phyloP scores from a whole-genome alignment of 306 rosid species.

The Fagus sylvatica region DNA sequence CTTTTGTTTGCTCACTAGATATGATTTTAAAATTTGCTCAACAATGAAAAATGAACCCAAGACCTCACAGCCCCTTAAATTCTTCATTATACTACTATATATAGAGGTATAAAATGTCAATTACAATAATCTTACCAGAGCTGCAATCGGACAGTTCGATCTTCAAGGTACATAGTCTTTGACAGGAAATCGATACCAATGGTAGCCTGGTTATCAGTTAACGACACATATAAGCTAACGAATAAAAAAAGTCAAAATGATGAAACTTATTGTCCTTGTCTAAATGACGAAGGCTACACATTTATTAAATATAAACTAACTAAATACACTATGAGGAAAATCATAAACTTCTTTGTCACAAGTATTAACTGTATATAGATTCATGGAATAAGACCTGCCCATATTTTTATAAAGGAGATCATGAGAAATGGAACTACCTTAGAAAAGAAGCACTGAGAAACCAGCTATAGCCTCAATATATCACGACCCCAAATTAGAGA shows the following conservation, averaged over 20 bases:
- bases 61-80: background rate
- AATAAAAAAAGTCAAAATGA: background rate
- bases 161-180: conserved; percentile 70
- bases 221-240: background rate
- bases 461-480: too few species aligned
- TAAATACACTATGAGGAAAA: too few species aligned
- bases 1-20: too few species aligned
- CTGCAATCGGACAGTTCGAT: conserved; percentile 55
- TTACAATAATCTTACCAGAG: conserved; percentile 43
- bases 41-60: background rate
- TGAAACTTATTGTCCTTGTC: background rate
- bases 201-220: conserved; percentile 44
- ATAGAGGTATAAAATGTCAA: background rate
- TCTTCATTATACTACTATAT: background rate
- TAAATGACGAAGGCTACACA: background rate
- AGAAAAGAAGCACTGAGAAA: too few species aligned
- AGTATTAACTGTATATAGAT: too few species aligned
- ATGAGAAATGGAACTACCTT: too few species aligned
- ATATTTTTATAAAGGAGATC: too few species aligned
- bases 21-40: too few species aligned
- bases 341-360: too few species aligned
- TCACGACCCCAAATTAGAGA: too few species aligned
- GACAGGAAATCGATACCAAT: conserved; percentile 58
- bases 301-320: too few species aligned
- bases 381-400: too few species aligned